phyloP scores from a whole-genome alignment of 371 early-diverging fungal genomes.

The Mortierella sp. region DNA sequence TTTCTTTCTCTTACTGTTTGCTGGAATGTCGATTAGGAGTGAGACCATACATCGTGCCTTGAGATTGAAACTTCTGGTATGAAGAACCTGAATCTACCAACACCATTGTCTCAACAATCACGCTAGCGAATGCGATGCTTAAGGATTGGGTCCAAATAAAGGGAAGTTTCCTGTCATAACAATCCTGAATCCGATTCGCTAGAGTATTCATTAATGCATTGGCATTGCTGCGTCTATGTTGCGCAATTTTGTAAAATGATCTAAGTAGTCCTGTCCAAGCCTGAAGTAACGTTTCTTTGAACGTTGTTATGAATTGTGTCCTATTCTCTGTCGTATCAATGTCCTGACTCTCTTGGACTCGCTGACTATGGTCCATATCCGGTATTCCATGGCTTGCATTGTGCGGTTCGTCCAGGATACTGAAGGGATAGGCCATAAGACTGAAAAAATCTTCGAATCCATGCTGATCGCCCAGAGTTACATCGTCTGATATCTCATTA shows the following conservation, averaged over 20 bases:
- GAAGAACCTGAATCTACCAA: constrained; percentile 6
- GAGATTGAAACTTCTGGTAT: constrained; percentile 1
- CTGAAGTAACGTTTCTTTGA: constrained; percentile 23
- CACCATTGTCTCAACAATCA: constrained; percentile 32
- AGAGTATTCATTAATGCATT: constrained; percentile 28
- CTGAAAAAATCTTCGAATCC: constrained; percentile 22
- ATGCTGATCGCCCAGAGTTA: constrained; percentile 1
- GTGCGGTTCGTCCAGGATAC: constrained; percentile 5
- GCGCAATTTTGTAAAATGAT: constrained; percentile 29
- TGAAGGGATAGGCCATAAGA: constrained; percentile 29
- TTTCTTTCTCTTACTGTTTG: constrained; percentile 22
- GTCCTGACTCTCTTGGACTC: constrained; percentile 12
- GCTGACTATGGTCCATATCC: constrained; percentile 17
- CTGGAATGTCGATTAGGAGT: background rate
- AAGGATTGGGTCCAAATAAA: constrained; percentile 38
- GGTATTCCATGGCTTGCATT: background rate
- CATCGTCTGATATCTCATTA: constrained; percentile 38
- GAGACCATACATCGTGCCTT: background rate
- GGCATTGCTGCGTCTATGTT: constrained; percentile 30
- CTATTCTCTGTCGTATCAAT: background rate
- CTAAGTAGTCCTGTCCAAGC: constrained; percentile 28
- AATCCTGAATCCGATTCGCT: constrained; percentile 11
- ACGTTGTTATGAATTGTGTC: constrained; percentile 7
- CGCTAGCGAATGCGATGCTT: constrained; percentile 21
- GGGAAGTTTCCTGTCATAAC: constrained; percentile 8